Conservation (phyloP, 2,329 filamentous ascomycete species). For the Metarhizium rileyi region DNA sequence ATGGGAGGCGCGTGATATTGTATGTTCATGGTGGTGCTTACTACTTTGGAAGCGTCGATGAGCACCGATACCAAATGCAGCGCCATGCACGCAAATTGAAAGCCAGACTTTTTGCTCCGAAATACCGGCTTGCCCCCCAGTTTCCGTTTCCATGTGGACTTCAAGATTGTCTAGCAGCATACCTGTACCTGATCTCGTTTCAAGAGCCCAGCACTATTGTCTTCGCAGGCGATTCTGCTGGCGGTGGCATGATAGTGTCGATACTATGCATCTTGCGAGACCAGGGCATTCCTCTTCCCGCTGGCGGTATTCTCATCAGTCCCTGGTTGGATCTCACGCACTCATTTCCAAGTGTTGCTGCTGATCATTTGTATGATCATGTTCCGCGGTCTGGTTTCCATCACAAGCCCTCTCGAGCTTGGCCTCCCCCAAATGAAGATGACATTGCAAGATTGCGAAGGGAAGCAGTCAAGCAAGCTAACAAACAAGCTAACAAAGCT, state of each 20-base stretch:
- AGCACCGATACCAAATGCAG: conserved; percentile 97
- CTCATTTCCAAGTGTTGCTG: conserved; percentile 83
- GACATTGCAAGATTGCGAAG: conserved; percentile 50
- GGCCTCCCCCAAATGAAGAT: conserved; percentile 82
- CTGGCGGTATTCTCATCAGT: conserved; percentile 82
- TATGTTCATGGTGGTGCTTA: conserved; percentile 94
- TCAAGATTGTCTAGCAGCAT: conserved; percentile 81
- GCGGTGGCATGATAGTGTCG: conserved; percentile 78
- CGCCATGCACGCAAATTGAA: conserved; percentile 89
- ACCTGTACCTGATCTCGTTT: conserved; percentile 68
- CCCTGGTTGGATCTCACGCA: conserved; percentile 96
- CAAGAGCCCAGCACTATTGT: conserved; percentile 77
- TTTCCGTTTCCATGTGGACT: conserved; percentile 93
- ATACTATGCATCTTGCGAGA: conserved; percentile 76
- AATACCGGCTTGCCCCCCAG: conserved; percentile 82
- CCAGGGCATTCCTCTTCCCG: conserved; percentile 72
- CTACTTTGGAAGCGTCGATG: conserved; percentile 90
- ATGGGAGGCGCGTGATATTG: conserved; percentile 70
- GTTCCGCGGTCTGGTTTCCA: conserved; percentile 83
- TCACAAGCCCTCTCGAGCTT: conserved; percentile 79
- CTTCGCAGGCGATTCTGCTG: conserved; percentile 85
- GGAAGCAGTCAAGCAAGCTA: conserved; percentile 34
- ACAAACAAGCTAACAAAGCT: conserved; percentile 12
- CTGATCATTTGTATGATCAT: conserved; percentile 68
- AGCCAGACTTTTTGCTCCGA: conserved; percentile 76